phyloP scores from a whole-genome alignment of 2,329 filamentous ascomycete species.

The Atkinsonella texensis region DNA sequence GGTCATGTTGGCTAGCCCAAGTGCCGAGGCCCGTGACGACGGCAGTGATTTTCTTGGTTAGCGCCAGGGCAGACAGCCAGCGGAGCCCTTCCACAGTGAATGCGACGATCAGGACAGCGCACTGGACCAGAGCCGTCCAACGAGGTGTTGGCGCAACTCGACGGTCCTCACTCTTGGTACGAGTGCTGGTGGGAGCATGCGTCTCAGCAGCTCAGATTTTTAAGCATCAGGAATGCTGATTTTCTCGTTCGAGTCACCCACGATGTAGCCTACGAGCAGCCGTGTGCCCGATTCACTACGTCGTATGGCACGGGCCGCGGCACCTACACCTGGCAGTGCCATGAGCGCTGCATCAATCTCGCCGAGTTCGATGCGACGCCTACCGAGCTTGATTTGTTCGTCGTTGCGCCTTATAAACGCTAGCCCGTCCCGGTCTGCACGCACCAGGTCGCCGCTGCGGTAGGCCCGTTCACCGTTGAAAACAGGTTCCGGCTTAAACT shows the following conservation, averaged over 20 bases:
- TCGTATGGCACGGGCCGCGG: constrained; percentile 9
- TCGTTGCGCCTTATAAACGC: constrained; percentile 15
- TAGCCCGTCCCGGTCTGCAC: constrained; percentile 11
- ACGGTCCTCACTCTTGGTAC: constrained; percentile 7
- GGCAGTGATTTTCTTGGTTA: constrained; percentile 7
- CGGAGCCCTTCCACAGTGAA: constrained; percentile 6
- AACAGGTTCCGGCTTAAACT: constrained; percentile 7
- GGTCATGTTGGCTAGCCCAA: constrained; percentile 6
- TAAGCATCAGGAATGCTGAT: neutral
- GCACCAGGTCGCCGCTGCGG: constrained; percentile 13
- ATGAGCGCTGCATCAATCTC: constrained; percentile 15
- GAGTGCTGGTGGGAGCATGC: constrained; percentile 8
- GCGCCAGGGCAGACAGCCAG: constrained; percentile 5
- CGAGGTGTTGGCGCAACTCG: constrained; percentile 9
- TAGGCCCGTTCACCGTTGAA: constrained; percentile 11
- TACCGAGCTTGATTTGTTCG: constrained; percentile 17
- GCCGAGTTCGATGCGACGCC: constrained; percentile 16
- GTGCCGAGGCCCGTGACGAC: neutral
- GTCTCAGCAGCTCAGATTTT: constrained; percentile 3
- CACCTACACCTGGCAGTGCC: constrained; percentile 9
- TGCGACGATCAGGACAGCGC: constrained; percentile 1
- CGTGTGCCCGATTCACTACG: constrained; percentile 10
- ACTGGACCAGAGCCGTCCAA: constrained; percentile 7
- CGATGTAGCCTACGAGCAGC: constrained; percentile 11
- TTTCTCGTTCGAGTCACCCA: constrained; percentile 1